Base-by-base conservation (phyloP, 2,329 filamentous ascomycete species). In the Aotearoamyces nothofagi region DNA sequence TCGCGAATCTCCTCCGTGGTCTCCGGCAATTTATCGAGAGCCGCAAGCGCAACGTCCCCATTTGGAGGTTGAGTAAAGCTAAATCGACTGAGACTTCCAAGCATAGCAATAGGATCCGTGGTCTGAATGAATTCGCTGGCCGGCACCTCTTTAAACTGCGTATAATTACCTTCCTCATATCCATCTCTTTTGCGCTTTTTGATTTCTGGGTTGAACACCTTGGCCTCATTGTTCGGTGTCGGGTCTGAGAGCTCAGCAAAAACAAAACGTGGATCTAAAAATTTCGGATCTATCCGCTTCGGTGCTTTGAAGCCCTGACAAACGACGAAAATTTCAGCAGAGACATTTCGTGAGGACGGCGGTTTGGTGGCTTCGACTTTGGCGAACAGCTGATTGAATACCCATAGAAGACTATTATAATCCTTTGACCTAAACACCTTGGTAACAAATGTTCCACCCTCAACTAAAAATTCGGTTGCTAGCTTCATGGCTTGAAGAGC, bases 301-400 rank as follows among this genome's bases (percentile, higher is more conserved):
- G 90, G 90, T 0, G 87, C 87, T 57, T 94, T 96, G 63, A 74
- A 98, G 12, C 87, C 90, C 40, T 78, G 73, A 56, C 87, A 96
- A 17, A 98, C 90, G 39, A 96, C 87, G 60, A 98, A 98, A 22
- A 96, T 96, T 61, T 98, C 90, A 40, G 90, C 90, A 5, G 84
- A 94, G 29, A 98, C 87, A 46, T 92, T 94, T 61, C 90, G 69
- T 6, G 83, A 93, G 1, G 84, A 92, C 0, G 90, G 90, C 3
- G 90, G 90, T 55, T 98, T 98, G 4, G 90, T 98, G 27, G 92
- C 87, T 51, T 98, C 87, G 38, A 98, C 90, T 41, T 90, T 92
- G 26, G 68, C 67, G 59, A 98, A 98, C 1, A 98, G 66, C 53
- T 98, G 90, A 51, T 93, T 93, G 61, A 96, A 84, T 17, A 96